Base-by-base conservation (phyloP, 169 alveolate species). In the Eimeria sp. region DNA sequence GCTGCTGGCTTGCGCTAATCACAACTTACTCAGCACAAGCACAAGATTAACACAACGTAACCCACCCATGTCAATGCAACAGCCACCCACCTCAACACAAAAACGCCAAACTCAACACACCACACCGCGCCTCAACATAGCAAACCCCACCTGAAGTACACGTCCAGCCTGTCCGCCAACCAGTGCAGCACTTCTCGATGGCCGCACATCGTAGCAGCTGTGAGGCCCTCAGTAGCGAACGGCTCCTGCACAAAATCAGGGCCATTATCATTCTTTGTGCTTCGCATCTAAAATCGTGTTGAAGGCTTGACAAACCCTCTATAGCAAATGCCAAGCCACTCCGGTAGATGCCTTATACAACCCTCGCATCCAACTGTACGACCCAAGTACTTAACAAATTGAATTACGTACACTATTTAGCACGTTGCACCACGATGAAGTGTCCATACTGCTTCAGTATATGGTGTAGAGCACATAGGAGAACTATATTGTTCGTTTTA, bases 131-230 rank as follows among this genome's bases (percentile, higher is more conserved):
- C 30, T 25, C 25, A 27, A 10, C 51, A 27, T 18, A 73, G 30
- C 51, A 80, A n/a, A 45, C 47, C 76, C 18, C 40, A 89, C 95
- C 95, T 89, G 73, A 67, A 89, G 34, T 89, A 89, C 51, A 89
- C 83, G 72, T 89, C 65, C 30, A 67, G 95, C 11, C 73, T 40
- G 67, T 89, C 95, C 5, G 95, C 86, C n/a, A 89, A 87, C 95
- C 95, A 89, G 73, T 89, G 95, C 95, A 89, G 61, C 57, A 57
- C 72, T 49, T 89, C 95, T n/a, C 95, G 84, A 57, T 89, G 95
- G 54, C 67, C 73, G 51, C 30, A 54, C 30, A 51, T 49, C 45
- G 91, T 49, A 9, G 91, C 91, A 54, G 91, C 73, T 1, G 91
- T 57, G 40, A 83, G 91, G 0, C 67, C 54, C 57, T 83, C 91